phyloP scores from a whole-genome alignment of 805 yeast species.

The Zygoascus ofunaensis region DNA sequence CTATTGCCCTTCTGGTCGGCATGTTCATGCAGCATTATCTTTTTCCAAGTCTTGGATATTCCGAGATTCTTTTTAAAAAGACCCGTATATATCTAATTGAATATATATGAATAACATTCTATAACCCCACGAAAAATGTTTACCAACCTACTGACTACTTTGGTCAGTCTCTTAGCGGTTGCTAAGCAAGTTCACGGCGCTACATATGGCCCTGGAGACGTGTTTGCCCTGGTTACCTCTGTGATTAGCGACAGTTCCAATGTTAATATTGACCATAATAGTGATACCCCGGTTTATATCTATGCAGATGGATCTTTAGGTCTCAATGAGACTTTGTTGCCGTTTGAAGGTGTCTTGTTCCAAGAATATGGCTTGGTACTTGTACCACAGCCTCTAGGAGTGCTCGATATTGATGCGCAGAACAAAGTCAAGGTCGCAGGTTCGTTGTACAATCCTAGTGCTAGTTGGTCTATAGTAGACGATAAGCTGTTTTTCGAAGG shows the following conservation, averaged over 20 bases:
- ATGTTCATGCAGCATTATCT: neutral
- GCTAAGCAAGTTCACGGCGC: neutral
- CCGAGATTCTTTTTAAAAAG: too few relatives aligned
- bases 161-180: neutral
- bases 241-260: too few relatives aligned
- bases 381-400: slow-evolving; percentile 22
- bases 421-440: slow-evolving; percentile 16
- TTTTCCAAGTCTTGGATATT: too few relatives aligned
- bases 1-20: neutral
- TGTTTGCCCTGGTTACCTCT: neutral
- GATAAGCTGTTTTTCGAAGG: slow-evolving; percentile 11
- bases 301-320: slow-evolving; percentile 18
- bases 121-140: too few relatives aligned
- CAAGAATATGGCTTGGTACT: slow-evolving; percentile 21
- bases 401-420: slow-evolving; percentile 17
- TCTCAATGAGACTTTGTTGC: slow-evolving; percentile 17
- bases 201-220: neutral
- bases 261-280: too few relatives aligned
- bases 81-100: neutral
- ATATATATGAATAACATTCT: too few relatives aligned
- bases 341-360: slow-evolving; percentile 19
- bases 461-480: slow-evolving; percentile 14
- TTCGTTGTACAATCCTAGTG: slow-evolving; percentile 18
- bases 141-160: neutral
- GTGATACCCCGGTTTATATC: slow-evolving; percentile 17